Conservation (phyloP, 2,329 filamentous ascomycete genomes). For the Pseudogymnoascus sp. region DNA sequence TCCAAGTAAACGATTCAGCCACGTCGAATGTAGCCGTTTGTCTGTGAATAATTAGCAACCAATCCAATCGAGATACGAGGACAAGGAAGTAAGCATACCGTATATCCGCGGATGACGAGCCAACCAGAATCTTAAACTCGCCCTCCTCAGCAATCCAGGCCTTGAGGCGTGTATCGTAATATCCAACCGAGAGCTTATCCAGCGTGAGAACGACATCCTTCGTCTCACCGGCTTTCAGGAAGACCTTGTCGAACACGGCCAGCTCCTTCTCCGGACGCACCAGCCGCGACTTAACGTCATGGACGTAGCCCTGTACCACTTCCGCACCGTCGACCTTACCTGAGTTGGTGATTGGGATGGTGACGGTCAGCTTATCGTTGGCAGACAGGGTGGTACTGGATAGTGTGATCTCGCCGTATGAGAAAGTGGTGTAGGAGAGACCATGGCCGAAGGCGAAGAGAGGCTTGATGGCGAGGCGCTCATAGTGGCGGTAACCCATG, state of each 20-base stretch:
- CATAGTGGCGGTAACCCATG: slow-evolving; percentile 67
- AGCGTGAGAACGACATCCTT: slow-evolving; percentile 34
- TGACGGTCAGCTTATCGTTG: slow-evolving; percentile 27
- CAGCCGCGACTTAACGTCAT: slow-evolving; percentile 54
- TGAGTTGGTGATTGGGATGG: slow-evolving; percentile 50
- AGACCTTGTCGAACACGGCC: slow-evolving; percentile 60
- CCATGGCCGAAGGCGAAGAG: slow-evolving; percentile 69
- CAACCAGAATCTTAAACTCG: slow-evolving; percentile 51
- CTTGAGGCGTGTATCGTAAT: slow-evolving; percentile 52
- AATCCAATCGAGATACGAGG: not conserved
- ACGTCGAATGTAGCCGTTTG: slow-evolving; percentile 47
- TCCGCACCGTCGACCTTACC: slow-evolving; percentile 51
- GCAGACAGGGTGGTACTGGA: slow-evolving; percentile 34
- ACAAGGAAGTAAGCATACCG: slow-evolving; percentile 38
- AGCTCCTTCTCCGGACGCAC: slow-evolving; percentile 63
- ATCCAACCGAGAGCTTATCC: slow-evolving; percentile 44
- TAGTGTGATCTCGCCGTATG: slow-evolving; percentile 51
- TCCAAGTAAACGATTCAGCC: slow-evolving; percentile 57
- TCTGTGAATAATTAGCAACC: slow-evolving; percentile 30
- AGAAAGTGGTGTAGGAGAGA: slow-evolving; percentile 63
- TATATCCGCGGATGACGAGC: slow-evolving; percentile 55
- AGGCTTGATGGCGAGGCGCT: slow-evolving; percentile 49
- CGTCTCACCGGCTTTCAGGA: slow-evolving; percentile 44
- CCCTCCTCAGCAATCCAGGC: slow-evolving; percentile 62
- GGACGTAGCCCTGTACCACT: slow-evolving; percentile 60